Conservation (phyloP, 805 yeast species). For the Candida coleopterorum region DNA sequence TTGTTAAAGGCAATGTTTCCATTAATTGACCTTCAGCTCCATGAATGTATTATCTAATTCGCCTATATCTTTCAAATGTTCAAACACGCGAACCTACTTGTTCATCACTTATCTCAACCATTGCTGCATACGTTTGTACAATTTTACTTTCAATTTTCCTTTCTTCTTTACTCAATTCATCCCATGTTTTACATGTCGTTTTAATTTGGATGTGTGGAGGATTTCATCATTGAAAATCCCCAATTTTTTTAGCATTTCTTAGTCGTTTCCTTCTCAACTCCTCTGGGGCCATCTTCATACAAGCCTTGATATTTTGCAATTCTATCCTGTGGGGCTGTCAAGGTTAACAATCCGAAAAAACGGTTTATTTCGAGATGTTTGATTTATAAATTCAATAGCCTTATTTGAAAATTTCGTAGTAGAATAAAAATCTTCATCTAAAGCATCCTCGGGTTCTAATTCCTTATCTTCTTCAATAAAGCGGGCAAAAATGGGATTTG, state of each 20-base stretch:
- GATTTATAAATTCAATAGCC: slow-evolving; percentile 32
- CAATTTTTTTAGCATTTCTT: slow-evolving; percentile 24
- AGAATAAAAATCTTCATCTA: slow-evolving; percentile 47
- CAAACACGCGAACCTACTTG: slow-evolving; percentile 48
- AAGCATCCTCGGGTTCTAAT: slow-evolving; percentile 29
- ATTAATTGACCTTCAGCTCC: slow-evolving; percentile 61
- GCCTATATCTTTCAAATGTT: slow-evolving; percentile 35
- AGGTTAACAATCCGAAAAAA: slow-evolving; percentile 51
- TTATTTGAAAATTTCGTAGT: slow-evolving; percentile 42
- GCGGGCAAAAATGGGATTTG: slow-evolving; percentile 33
- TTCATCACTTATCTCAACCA: slow-evolving; percentile 52
- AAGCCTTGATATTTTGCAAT: slow-evolving; percentile 45
- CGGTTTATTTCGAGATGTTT: slow-evolving; percentile 40
- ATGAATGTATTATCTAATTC: slow-evolving; percentile 50
- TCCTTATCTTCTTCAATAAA: slow-evolving; percentile 33
- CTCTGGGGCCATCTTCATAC: slow-evolving; percentile 47
- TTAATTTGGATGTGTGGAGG: slow-evolving; percentile 41
- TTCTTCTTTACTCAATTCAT: slow-evolving; percentile 35
- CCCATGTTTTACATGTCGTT: slow-evolving; percentile 43
- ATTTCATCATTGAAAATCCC: slow-evolving; percentile 44
- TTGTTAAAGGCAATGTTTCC: slow-evolving; percentile 48
- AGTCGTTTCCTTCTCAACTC: slow-evolving; percentile 37
- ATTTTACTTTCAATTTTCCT: slow-evolving; percentile 34
- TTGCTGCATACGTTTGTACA: slow-evolving; percentile 60
- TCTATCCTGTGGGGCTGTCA: slow-evolving; percentile 50